A percentile compares a stretch with the other conserved stretches of the same genome.
These are phyloP conservation scores for Vitis hybrid DNA, from an alignment of 177 flowering plant genomes.

Conservation along the genomic window DNA sequence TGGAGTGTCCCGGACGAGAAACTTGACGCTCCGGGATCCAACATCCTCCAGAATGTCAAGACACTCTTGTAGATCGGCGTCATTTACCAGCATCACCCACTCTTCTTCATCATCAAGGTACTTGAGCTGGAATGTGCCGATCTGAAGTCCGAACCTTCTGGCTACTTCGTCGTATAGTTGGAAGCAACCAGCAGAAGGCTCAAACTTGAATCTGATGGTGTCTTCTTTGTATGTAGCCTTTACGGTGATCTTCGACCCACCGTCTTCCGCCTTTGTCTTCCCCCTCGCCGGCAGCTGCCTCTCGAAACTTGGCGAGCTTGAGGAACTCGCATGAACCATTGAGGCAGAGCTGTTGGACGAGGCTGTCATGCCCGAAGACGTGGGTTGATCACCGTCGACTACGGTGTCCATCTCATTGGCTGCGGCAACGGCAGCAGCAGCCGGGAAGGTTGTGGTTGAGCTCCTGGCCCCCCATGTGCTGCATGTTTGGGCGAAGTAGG, in stretches of 20 bases:
- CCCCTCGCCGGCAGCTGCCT: constrained; percentile 15
- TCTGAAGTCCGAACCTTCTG: constrained; percentile 61
- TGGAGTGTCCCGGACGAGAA: constrained; percentile 67
- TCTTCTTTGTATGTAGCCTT: constrained; percentile 82
- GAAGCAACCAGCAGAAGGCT: constrained; percentile 48
- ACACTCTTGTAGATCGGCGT: constrained; percentile 80
- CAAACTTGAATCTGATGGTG: constrained; percentile 75
- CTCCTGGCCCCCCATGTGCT: constrained; percentile 24
- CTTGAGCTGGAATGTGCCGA: constrained; percentile 77
- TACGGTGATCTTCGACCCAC: constrained; percentile 51
- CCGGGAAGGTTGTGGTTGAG: constrained; percentile 37
- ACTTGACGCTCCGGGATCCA: constrained; percentile 60
- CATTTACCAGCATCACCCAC: constrained; percentile 76
- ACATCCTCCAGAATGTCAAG: constrained; percentile 62
- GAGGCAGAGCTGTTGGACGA: constrained; percentile 71
- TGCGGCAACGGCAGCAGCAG: constrained; percentile 14
- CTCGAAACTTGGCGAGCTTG: constrained; percentile 52
- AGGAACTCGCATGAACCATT: constrained; percentile 50
- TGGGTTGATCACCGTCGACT: constrained; percentile 34
- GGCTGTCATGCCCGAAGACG: constrained; percentile 65
- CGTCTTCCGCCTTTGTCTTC: constrained; percentile 24
- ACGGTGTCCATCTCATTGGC: constrained; percentile 30
- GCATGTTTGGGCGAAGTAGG: constrained; percentile 20
- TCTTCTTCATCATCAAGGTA: constrained; percentile 87
- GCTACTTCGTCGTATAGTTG: constrained; percentile 76